phyloP scores from a whole-genome alignment of 331 rosid species.

The Acacia pycnantha region DNA sequence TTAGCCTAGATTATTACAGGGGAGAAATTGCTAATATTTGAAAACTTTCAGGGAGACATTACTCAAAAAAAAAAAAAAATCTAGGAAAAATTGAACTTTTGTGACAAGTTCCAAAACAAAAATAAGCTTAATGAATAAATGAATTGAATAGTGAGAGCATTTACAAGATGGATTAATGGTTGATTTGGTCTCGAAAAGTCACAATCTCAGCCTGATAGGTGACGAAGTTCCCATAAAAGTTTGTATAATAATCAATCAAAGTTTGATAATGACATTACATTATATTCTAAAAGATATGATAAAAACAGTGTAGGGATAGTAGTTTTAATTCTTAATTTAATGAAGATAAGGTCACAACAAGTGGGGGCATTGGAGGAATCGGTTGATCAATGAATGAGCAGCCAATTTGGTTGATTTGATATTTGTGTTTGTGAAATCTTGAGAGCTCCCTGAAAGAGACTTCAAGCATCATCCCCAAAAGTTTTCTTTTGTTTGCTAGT shows the following conservation, averaged over 20 bases:
- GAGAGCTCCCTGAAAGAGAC: conserved; percentile 26
- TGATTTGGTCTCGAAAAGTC: conserved; percentile 41
- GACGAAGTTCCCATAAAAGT: conserved; percentile 38
- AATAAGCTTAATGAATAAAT: no score
- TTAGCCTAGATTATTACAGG: no score
- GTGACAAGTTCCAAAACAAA: accelerated
- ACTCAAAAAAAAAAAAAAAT: no score
- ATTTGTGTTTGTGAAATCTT: not conserved
- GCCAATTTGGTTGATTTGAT: conserved; percentile 2
- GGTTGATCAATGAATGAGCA: conserved; percentile 37
- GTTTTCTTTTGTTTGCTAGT: conserved; percentile 5
- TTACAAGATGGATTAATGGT: not conserved
- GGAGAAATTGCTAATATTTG: no score
- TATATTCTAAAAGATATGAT: not conserved
- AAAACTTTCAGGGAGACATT: no score
- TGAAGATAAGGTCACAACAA: conserved; percentile 15
- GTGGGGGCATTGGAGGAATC: conserved; percentile 63
- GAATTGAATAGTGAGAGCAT: not conserved
- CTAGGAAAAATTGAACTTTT: no score
- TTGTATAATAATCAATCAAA: conserved; percentile 21
- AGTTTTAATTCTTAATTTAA: not conserved
- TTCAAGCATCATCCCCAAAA: conserved; percentile 3
- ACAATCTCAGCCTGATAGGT: conserved; percentile 25
- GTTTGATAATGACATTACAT: conserved; percentile 18
- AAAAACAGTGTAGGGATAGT: conserved; percentile 11